These are phyloP conservation scores for Artemisia princeps DNA, from an alignment of 140 eudicot species.

Conservation along the genomic window DNA sequence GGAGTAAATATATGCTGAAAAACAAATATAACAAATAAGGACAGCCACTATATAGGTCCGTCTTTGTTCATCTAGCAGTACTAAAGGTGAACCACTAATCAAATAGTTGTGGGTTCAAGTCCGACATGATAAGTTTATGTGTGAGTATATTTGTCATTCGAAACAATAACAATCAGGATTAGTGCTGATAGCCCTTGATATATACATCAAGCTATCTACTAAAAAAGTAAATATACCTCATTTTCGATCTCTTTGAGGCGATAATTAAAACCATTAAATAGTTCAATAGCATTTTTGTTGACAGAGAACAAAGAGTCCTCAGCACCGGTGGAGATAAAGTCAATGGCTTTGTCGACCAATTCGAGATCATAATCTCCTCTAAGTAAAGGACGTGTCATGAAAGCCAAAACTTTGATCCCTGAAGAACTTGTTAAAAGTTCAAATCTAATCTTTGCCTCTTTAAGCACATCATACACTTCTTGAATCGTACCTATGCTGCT, in stretches of 20 bases:
- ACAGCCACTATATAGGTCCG: no score
- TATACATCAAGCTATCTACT: no score
- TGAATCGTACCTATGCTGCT: conserved; percentile 24
- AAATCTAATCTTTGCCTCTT: neutral
- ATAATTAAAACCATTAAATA: conserved; percentile 15
- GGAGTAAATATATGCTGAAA: neutral
- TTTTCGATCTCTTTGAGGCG: conserved; percentile 6
- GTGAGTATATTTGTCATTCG: no score
- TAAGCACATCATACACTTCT: conserved; percentile 19
- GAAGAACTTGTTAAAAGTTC: neutral
- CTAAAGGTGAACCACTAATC: no score
- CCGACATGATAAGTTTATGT: no score
- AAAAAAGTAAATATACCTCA: neutral
- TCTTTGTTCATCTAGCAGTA: no score
- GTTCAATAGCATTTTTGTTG: conserved; percentile 28
- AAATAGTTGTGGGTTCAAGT: no score
- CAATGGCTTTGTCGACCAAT: conserved; percentile 24
- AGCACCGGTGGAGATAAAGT: conserved; percentile 32
- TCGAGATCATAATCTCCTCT: conserved; percentile 12
- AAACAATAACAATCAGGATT: no score
- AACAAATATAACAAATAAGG: neutral
- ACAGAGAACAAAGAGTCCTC: conserved; percentile 21
- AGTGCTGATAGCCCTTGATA: no score
- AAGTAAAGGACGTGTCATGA: conserved; percentile 15
- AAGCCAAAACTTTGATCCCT: conserved; percentile 23